These are phyloP conservation scores for Escovopsis sp. DNA, from an alignment of 2,329 filamentous ascomycete species.

Conservation along the genomic window DNA sequence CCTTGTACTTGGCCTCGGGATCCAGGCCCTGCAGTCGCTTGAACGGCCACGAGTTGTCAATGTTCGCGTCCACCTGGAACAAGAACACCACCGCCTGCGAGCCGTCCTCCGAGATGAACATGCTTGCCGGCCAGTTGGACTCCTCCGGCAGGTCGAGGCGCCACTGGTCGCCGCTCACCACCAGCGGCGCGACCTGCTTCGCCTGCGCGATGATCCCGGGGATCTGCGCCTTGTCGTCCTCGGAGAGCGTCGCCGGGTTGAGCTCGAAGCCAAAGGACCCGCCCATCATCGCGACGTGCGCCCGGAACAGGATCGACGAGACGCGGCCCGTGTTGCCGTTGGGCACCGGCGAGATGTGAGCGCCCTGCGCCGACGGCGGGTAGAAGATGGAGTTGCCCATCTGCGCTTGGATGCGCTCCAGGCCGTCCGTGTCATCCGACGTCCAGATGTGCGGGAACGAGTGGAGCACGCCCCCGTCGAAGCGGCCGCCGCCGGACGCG, in stretches of 20 bases:
- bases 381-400: slow-evolving; percentile 50
- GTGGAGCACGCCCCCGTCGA: slow-evolving; percentile 47
- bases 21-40: slow-evolving; percentile 44
- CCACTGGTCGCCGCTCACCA: slow-evolving; percentile 44
- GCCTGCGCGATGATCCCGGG: slow-evolving; percentile 39
- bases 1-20: slow-evolving; percentile 33
- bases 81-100: slow-evolving; percentile 39
- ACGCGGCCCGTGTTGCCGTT: slow-evolving; percentile 42
- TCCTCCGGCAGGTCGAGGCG: slow-evolving; percentile 42
- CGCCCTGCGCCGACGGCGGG: slow-evolving; percentile 48
- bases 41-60: slow-evolving; percentile 37
- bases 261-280: slow-evolving; percentile 53
- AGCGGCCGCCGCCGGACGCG: slow-evolving; percentile 48
- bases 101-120: slow-evolving; percentile 41
- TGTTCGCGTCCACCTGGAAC: slow-evolving; percentile 39
- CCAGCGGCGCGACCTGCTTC: slow-evolving; percentile 42
- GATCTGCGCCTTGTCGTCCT: slow-evolving; percentile 36
- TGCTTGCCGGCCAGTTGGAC: slow-evolving; percentile 47
- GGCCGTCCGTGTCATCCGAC: slow-evolving; percentile 48
- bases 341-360: slow-evolving; percentile 47
- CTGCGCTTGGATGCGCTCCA: slow-evolving; percentile 47
- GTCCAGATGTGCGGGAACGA: slow-evolving; percentile 55
- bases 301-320: slow-evolving; percentile 43
- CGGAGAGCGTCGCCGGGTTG: slow-evolving; percentile 35
- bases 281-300: slow-evolving; percentile 54